phyloP scores from a whole-genome alignment of 257 asterid species.

The Oldenlandia corymbosa region DNA sequence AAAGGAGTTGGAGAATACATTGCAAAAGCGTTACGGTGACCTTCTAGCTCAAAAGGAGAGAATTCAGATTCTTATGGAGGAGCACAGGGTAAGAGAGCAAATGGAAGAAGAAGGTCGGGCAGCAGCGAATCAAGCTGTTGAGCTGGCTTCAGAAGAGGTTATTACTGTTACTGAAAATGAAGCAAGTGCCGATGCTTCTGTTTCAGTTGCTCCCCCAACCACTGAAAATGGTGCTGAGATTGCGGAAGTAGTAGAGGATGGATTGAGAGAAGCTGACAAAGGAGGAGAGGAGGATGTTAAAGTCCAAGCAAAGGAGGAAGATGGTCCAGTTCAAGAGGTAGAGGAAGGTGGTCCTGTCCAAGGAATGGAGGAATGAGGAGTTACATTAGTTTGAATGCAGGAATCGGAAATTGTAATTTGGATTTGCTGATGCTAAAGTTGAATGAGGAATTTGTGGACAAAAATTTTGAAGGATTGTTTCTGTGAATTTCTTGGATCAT shows the following conservation, averaged over 20 bases:
- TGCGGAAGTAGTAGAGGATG: conserved; percentile 9
- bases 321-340: neutral
- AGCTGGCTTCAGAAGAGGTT: conserved; percentile 24
- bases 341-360: neutral
- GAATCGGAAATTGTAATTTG: neutral
- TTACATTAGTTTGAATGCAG: neutral
- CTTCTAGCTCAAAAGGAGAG: conserved; percentile 50
- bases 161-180: conserved; percentile 16
- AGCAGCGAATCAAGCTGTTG: conserved; percentile 20
- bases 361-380: neutral
- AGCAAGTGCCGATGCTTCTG: conserved; percentile 8
- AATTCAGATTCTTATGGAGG: conserved; percentile 35
- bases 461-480: neutral
- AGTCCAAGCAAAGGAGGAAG: neutral
- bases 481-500: neutral
- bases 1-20: conserved; percentile 70
- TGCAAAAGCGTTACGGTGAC: conserved; percentile 74
- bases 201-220: neutral
- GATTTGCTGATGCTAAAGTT: neutral
- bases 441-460: neutral
- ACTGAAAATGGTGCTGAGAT: neutral
- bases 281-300: conserved; percentile 8
- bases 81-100: conserved; percentile 44
- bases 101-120: conserved; percentile 36
- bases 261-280: neutral